Conservation (phyloP, 176 grass and related monocot species). For the Oryza brachyantha region DNA sequence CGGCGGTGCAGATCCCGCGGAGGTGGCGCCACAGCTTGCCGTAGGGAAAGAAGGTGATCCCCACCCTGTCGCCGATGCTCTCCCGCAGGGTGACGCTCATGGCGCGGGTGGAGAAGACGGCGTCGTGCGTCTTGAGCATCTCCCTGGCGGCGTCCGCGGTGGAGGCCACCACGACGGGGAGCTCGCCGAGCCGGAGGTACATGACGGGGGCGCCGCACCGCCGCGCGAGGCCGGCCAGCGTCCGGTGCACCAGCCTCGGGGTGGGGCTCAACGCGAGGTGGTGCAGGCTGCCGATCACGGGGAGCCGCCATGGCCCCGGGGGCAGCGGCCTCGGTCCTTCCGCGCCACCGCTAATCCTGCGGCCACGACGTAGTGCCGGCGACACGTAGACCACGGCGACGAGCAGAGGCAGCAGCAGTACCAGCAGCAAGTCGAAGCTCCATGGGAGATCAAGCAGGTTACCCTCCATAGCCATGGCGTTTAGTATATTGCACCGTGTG, state of each 20-base stretch:
- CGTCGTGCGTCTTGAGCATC: slow-evolving; percentile 26
- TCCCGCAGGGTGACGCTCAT: neutral
- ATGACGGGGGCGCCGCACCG: slow-evolving; percentile 8
- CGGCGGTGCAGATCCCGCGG: slow-evolving; percentile 28
- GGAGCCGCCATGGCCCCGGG: slow-evolving; percentile 20
- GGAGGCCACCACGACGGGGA: slow-evolving; percentile 25
- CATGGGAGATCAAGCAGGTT: too few relatives aligned
- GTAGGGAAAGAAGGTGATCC: slow-evolving; percentile 14
- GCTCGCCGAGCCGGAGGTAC: slow-evolving; percentile 25
- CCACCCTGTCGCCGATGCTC: neutral
- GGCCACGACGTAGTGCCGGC: too few relatives aligned
- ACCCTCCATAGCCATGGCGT: too few relatives aligned
- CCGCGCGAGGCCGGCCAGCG: neutral
- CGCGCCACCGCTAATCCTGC: too few relatives aligned
- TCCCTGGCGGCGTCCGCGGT: slow-evolving; percentile 14
- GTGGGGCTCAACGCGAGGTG: neutral
- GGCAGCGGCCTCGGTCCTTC: neutral
- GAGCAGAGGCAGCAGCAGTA: too few relatives aligned
- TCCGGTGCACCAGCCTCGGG: neutral
- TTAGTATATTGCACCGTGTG: too few relatives aligned
- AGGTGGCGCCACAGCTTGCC: slow-evolving; percentile 23
- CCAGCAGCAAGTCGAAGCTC: too few relatives aligned
- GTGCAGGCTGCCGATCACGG: slow-evolving; percentile 29
- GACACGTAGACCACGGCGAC: neutral
- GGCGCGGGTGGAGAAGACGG: slow-evolving; percentile 9